Percentiles rank a stretch among this genome's conserved stretches.
Conservation (phyloP, 305 asterid species). For the Fraxinus velutina region DNA sequence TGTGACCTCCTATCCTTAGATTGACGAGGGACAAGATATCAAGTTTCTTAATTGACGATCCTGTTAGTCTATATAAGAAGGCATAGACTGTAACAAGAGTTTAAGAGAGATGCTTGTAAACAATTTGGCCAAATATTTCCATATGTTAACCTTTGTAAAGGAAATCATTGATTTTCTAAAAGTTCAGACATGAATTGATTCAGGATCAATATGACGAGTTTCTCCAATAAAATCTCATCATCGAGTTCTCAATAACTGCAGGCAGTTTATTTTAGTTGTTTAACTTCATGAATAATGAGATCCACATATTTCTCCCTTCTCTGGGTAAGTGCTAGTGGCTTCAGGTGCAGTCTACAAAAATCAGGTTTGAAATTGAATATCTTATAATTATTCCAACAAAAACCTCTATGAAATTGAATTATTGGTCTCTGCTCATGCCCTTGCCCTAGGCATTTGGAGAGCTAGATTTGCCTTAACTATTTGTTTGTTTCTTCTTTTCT, state of each 20-base stretch:
- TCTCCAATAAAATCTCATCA: background rate
- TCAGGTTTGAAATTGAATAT: background rate
- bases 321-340: background rate
- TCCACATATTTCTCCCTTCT: background rate
- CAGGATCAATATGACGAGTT: background rate
- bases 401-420: background rate
- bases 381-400: background rate
- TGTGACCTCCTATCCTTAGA: background rate
- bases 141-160: background rate
- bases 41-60: background rate
- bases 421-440: background rate
- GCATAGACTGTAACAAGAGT: background rate
- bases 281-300: background rate
- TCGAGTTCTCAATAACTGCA: background rate
- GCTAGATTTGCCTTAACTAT: constrained; percentile 1
- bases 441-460: background rate
- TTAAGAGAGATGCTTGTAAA: background rate
- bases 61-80: background rate
- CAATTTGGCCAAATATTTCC: background rate
- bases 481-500: background rate
- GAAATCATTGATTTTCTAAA: background rate
- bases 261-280: background rate
- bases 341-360: background rate
- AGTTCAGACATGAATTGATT: background rate
- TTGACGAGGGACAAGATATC: background rate